Base-by-base conservation (phyloP, 2,329 filamentous ascomycete genomes). In the Lizonia empirigonia region DNA sequence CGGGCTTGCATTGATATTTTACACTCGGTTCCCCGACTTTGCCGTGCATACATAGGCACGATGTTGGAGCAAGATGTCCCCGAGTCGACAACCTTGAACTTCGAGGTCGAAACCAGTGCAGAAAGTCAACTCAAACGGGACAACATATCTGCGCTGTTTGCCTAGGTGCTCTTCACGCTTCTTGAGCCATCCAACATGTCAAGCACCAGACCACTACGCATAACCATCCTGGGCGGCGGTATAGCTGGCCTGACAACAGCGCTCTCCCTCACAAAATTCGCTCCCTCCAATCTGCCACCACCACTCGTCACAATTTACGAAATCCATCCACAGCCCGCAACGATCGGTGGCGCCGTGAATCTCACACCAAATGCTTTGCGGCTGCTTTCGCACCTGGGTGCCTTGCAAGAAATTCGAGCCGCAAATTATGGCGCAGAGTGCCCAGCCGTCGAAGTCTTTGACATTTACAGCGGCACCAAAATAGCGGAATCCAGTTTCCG, bases 321-420 rank as follows among this genome's bases (percentile, higher is more conserved):
- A 60, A 72, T 80, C 35, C 76, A 79, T 1, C 69, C 75, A 2
- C 60, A 69, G 26, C 74, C 77, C 3, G 74, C 77, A 10, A 77
- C 77, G 0, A 76, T 77, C 1, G 85, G 84, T 0, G 84, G 85
- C 5, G 84, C 84, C 0, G 78, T 87, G 19, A 84, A 87, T 58
- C 65, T 87, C 10, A 80, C 82, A 0, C 84, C 85, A 0, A 88
- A 88, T 59, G 74, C 78, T 3, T 82, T 86, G 59, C 82, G 82
- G 1, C 68, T 87, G 2, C 72, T 87, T 3, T 68, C 70, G 18
- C 69, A 76, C 19, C 64, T 80, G 8, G 78, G 78, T 3, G 66
- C 80, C 3, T 78, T 55, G 68, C 76, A 58, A 72, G 80, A 60
- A 72, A 77, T 78, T 30, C 68, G 70, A 7, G 64, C 72, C 23